Base-by-base conservation (phyloP, 345 rosid species). In the Fremontodendron californicum region DNA sequence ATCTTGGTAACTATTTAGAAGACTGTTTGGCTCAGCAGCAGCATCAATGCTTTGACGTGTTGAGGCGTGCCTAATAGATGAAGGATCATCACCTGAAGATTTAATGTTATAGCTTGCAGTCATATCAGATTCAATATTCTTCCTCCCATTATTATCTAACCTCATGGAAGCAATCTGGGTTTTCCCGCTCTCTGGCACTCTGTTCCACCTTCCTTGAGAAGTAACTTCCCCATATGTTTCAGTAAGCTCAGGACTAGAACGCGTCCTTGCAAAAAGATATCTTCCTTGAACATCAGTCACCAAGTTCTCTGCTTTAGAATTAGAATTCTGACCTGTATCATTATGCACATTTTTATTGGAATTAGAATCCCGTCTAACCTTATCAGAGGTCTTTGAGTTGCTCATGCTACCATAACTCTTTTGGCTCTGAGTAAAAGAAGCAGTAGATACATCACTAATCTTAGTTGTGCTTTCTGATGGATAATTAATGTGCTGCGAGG, bases 231-330 rank as follows among this genome's bases (percentile, higher is more conserved):
- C 87, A 70, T 79, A 88, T 43, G 90, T 80, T 77, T 94, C 94
- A 4, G 94, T 88, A 70, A 96, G 97, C 86, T 94, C 99, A 81
- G 99, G 99, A 79, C 99, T 96, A 76, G 99, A 96, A 74, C 89
- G 90, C 13, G 99, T 96, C 87, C 99, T 89, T 1, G 89, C 94
- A 84, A 94, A 94, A 72, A 81, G 83, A 84, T 82, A 89, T 81
- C 92, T 91, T 75, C 93, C 94, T 76, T 90, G 90, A 70, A 81
- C 69, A 70, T 87, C 91, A 84, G 72, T 81, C 51, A 77, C 87
- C 61, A 83, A 23, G 58, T 81, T 81, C 84, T 94, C 94, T 18
- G 90, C 83, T 78, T 86, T 88, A 76, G 78, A 81, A 80, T 75
- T 88, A 77, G 35, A 58, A 58, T 81, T 85, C 75, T 84, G 88